Base-by-base conservation (phyloP, 306 rosid genomes). In the Hippophae gyantsensis region DNA sequence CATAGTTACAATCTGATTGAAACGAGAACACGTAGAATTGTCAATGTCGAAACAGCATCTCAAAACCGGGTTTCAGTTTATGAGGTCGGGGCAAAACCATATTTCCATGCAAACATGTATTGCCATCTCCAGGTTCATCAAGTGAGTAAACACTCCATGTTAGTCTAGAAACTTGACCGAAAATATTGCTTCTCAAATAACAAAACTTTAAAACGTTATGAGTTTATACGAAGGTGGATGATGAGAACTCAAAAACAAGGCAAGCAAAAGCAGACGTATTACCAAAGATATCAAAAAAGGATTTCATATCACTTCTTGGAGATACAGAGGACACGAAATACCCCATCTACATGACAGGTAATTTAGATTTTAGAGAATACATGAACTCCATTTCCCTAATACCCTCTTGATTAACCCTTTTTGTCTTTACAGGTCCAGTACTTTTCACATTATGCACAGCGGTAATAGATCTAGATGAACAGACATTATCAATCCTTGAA, bases 321-420 rank as follows among this genome's bases (percentile, higher is more conserved):
- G 85, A 87, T 58, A 59, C 53, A 13, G 79, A 85, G 42, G 78
- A 83, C 65, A 49, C 64, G 47, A 69, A 72, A 40, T 74, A 81
- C 71, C 89, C 95, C 10, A 85, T 92, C 66, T 92, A 82, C 75
- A 80, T 75, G 95, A 67, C 81, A 76, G 95, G 95, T 87, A 72
- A 63, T 55, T 52, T 13, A 25, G 14, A 72, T 61, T 55, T 52
- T 13, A 25, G 14, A 59, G 66, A 48, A 46, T 41, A 61, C 69
- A 52, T 49, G 3, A 69, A 56, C 27, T 3, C 12, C 43, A 11
- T 26, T 13, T 32, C 6, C 54, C 23, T 18, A 40, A 11, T 25
- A 55, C 3, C 43, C 41, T 27, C 43, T 55, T n/a, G 53, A 6
- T 52, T 73, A 23, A 54, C 14, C 23, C 54, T 58, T 42, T 60